These are phyloP conservation scores for Rickenella mellea DNA, from an alignment of 768 basidiomycete genomes.

Conservation along the genomic window DNA sequence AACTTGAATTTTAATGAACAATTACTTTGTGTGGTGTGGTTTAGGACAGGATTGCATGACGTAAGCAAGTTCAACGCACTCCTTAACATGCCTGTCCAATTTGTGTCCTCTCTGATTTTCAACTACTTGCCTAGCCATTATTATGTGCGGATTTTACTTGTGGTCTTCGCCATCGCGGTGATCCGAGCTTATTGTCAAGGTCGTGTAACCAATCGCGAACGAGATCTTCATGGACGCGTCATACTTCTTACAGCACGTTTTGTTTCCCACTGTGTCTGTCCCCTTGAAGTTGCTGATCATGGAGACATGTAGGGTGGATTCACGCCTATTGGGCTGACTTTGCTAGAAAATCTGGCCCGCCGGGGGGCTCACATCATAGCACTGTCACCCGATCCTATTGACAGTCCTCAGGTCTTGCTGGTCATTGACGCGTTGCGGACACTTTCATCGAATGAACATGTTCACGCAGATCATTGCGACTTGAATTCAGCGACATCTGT, in stretches of 20 bases:
- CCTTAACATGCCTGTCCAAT: too few relatives aligned
- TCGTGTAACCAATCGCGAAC: slow-evolving; percentile 57
- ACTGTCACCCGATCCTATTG: slow-evolving; percentile 51
- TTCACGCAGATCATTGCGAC: slow-evolving; percentile 76
- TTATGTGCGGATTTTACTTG: slow-evolving; percentile 40
- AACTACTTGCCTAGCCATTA: too few relatives aligned
- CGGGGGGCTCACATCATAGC: slow-evolving; percentile 77
- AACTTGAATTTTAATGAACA: too few relatives aligned
- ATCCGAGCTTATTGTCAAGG: slow-evolving; percentile 60
- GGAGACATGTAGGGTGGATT: slow-evolving; percentile 53
- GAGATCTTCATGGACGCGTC: slow-evolving; percentile 64
- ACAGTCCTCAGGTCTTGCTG: slow-evolving; percentile 42
- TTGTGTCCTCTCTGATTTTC: too few relatives aligned
- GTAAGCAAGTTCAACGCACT: too few relatives aligned
- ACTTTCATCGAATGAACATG: slow-evolving; percentile 62
- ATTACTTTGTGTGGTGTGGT: too few relatives aligned
- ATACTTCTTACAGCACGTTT: slow-evolving; percentile 60
- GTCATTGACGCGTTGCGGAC: slow-evolving; percentile 59
- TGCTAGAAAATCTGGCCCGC: slow-evolving; percentile 56
- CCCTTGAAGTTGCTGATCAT: neutral
- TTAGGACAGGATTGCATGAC: too few relatives aligned
- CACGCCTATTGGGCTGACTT: slow-evolving; percentile 59
- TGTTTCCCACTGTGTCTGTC: neutral
- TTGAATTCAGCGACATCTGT: slow-evolving; percentile 57
- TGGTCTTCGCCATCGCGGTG: slow-evolving; percentile 33